Evolutionary conservation across 139 green algal genomes (phyloP).

Genomic region (Tetratostichococcus sp.): DNA sequence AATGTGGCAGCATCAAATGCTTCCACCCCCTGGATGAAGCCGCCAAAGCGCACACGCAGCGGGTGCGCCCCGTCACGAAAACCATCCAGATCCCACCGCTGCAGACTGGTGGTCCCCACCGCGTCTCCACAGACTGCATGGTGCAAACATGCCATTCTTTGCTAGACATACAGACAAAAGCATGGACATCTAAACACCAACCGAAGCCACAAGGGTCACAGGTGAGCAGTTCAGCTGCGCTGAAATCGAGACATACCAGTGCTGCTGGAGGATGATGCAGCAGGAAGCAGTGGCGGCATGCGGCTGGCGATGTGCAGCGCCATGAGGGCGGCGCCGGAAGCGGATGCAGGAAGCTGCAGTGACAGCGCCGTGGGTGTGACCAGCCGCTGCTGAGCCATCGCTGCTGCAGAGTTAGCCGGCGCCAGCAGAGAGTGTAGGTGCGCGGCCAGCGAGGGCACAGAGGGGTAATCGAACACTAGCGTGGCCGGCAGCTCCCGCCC

Average conservation of each 20-base stretch:
- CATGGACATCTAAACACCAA: too few species aligned
- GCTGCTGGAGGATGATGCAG: too few species aligned
- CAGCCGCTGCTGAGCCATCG: background rate
- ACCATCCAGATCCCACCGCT: slow-evolving; percentile 40
- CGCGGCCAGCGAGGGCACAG: slow-evolving; percentile 35
- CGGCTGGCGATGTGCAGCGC: slow-evolving; percentile 1
- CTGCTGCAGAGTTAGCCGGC: background rate
- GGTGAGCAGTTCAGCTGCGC: too few species aligned
- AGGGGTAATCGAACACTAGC: slow-evolving; percentile 78
- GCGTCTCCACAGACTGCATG: background rate
- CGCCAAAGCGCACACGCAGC: slow-evolving; percentile 59
- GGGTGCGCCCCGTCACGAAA: background rate
- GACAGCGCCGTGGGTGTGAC: background rate
- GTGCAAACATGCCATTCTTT: too few species aligned
- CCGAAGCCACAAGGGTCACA: too few species aligned
- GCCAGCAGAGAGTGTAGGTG: slow-evolving; percentile 14
- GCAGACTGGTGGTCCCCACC: background rate
- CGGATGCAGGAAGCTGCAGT: background rate
- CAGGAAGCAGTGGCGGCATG: background rate
- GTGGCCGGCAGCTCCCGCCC: slow-evolving; percentile 43
- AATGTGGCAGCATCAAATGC: slow-evolving; percentile 50
- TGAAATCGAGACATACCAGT: too few species aligned
- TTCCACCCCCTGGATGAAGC: slow-evolving; percentile 57
- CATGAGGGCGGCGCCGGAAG: background rate
- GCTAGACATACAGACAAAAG: too few species aligned